A percentile compares a stretch with the other conserved stretches of the same genome.
Evolutionary conservation across 768 basidiomycete species (phyloP).

Genomic region (Pleurotus platypus): DNA sequence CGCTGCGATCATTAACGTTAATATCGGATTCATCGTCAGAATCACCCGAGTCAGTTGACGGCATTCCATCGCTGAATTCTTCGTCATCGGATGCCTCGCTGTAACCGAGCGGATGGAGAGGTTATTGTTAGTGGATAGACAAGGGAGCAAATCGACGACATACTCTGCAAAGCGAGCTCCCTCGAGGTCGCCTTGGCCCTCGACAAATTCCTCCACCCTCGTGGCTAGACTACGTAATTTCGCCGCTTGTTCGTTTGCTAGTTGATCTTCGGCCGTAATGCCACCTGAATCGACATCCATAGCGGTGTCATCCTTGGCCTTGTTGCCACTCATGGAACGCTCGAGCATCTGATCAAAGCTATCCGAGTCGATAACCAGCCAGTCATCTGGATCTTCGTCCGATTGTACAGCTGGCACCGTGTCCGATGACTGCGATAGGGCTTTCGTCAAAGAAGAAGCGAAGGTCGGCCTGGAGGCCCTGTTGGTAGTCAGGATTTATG

Average conservation of each 20-base stretch:
- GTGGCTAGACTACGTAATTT: constrained; percentile 73
- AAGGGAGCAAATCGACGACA: neutral
- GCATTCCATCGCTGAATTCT: constrained; percentile 51
- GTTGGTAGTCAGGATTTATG: neutral
- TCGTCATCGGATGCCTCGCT: constrained; percentile 73
- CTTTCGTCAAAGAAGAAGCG: constrained; percentile 64
- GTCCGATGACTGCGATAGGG: constrained; percentile 43
- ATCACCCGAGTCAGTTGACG: constrained; percentile 41
- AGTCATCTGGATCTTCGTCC: constrained; percentile 75
- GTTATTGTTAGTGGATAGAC: neutral
- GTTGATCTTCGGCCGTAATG: constrained; percentile 38
- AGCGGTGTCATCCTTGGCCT: constrained; percentile 20
- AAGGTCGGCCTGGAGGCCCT: constrained; percentile 60
- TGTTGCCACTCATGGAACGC: constrained; percentile 29
- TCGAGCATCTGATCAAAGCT: constrained; percentile 75
- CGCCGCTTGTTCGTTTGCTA: constrained; percentile 63
- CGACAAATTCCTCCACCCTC: constrained; percentile 88
- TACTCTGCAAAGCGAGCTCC: constrained; percentile 93
- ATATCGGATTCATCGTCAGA: constrained; percentile 34
- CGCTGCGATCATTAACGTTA: constrained; percentile 46
- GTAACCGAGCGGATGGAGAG: constrained; percentile 2
- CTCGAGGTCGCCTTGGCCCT: constrained; percentile 83
- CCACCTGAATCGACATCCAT: constrained; percentile 50
- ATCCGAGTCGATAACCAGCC: constrained; percentile 79
- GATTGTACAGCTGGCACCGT: constrained; percentile 20